These are phyloP conservation scores for Candida tibetensis DNA, from an alignment of 805 yeast species.

Conservation along the genomic window DNA sequence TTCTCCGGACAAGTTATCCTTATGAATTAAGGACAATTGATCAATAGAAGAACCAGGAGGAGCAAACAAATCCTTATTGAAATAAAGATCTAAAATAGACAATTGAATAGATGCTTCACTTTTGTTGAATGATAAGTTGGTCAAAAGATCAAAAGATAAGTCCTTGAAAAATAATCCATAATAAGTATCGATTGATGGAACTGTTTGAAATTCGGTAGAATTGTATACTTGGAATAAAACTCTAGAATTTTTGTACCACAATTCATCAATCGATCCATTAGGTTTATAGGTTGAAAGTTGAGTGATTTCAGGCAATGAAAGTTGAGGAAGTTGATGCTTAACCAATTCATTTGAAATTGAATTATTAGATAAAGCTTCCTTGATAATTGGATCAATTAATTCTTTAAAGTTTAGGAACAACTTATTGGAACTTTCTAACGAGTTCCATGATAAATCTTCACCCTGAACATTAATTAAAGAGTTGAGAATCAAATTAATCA, in stretches of 20 bases:
- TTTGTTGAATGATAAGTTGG: slow-evolving; percentile 84
- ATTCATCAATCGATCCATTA: slow-evolving; percentile 46
- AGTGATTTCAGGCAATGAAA: slow-evolving; percentile 30
- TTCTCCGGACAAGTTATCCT: slow-evolving; percentile 42
- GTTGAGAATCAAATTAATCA: slow-evolving; percentile 51
- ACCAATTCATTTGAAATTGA: slow-evolving; percentile 38
- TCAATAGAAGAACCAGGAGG: slow-evolving; percentile 77
- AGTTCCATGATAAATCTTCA: slow-evolving; percentile 41
- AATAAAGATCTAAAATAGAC: slow-evolving; percentile 68
- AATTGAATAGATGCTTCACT: slow-evolving; percentile 83
- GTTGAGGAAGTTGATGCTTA: slow-evolving; percentile 40
- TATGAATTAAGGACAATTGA: slow-evolving; percentile 45
- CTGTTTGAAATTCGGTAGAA: slow-evolving; percentile 60
- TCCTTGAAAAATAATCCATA: slow-evolving; percentile 65
- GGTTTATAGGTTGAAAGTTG: slow-evolving; percentile 20
- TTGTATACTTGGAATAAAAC: slow-evolving; percentile 59
- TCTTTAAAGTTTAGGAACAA: slow-evolving; percentile 35
- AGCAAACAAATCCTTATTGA: slow-evolving; percentile 51
- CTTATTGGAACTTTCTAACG: slow-evolving; percentile 23
- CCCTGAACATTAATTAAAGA: slow-evolving; percentile 39
- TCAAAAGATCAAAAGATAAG: slow-evolving; percentile 67
- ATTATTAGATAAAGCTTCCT: slow-evolving; percentile 32
- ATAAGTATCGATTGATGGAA: slow-evolving; percentile 38
- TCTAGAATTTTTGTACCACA: slow-evolving; percentile 64
- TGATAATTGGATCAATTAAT: slow-evolving; percentile 30